phyloP scores from a whole-genome alignment of 176 grass and related monocot genomes.

The Melocanna baccifera region DNA sequence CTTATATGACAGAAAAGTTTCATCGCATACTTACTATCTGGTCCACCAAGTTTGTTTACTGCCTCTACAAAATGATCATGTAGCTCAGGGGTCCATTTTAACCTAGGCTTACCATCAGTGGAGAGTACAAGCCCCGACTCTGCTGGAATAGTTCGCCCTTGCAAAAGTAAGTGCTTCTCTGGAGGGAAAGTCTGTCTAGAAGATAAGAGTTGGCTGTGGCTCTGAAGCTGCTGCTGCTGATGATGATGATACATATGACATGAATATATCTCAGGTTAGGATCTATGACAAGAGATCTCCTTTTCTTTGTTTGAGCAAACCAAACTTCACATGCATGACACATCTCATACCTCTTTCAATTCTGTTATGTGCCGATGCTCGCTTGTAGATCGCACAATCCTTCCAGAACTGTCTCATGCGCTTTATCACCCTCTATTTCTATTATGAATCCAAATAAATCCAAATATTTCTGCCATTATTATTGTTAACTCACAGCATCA shows the following conservation, averaged over 20 bases:
- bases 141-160: conserved; percentile 53
- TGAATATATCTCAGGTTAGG: conserved; percentile 34
- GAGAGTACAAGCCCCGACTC: conserved; percentile 90
- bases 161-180: conserved; percentile 66
- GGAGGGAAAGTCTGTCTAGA: conserved; percentile 60
- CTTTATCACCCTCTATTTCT: conserved; percentile 29
- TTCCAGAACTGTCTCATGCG: conserved; percentile 28
- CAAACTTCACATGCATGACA: conserved; percentile 12
- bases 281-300: conserved; percentile 18
- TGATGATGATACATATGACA: conserved; percentile 58
- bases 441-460: no score
- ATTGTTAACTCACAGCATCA: no score
- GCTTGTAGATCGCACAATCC: conserved; percentile 25
- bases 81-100: conserved; percentile 98
- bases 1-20: conserved; percentile 23
- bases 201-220: conserved; percentile 58
- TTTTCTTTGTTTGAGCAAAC: conserved; percentile 41
- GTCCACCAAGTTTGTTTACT: conserved; percentile 87
- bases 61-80: conserved; percentile 81
- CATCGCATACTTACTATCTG: conserved; percentile 74
- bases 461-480: no score
- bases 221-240: conserved; percentile 77
- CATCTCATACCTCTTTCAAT: conserved; percentile 42
- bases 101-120: conserved; percentile 94
- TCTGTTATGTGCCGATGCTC: conserved; percentile 29